Evolutionary conservation across 2,329 filamentous ascomycete species (phyloP).

Genomic region (Beauveria bassiana): DNA sequence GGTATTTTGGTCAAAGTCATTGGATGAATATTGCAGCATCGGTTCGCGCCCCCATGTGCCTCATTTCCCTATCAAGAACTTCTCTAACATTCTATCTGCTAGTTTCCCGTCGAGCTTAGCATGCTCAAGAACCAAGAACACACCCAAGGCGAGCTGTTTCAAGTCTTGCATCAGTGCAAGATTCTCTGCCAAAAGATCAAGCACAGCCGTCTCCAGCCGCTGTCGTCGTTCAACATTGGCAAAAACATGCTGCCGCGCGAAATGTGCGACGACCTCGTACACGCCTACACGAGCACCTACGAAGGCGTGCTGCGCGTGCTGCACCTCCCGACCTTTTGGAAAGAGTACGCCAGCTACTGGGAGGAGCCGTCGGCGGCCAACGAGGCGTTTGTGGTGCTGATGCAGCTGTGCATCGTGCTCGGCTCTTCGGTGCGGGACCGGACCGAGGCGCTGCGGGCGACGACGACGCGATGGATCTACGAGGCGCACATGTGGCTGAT

Average conservation of each 20-base stretch:
- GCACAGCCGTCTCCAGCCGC: conserved; percentile 26
- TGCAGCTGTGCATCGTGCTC: conserved; percentile 47
- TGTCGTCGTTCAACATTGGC: conserved; percentile 31
- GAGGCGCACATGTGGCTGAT: conserved; percentile 46
- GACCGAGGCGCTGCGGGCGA: conserved; percentile 31
- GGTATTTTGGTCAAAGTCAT: conserved; percentile 42
- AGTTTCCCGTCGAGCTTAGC: conserved; percentile 24
- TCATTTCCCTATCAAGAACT: background rate
- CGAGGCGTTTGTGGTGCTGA: conserved; percentile 40
- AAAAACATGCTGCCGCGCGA: conserved; percentile 29
- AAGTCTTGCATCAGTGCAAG: conserved; percentile 32
- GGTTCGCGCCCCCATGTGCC: conserved; percentile 20
- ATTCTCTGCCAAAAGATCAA: conserved; percentile 34
- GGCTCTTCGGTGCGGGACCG: conserved; percentile 41
- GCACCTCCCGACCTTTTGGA: conserved; percentile 48
- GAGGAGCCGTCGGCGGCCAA: conserved; percentile 30
- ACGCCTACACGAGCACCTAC: conserved; percentile 46
- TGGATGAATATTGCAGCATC: conserved; percentile 39
- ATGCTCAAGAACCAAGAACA: conserved; percentile 20
- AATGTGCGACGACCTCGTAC: conserved; percentile 42
- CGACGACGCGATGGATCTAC: conserved; percentile 42
- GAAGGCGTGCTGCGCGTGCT: conserved; percentile 51
- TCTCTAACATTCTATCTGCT: background rate
- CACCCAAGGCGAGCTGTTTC: conserved; percentile 23
- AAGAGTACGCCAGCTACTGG: conserved; percentile 46